Base-by-base conservation (phyloP, 495 filamentous ascomycete genomes). In the Trichocladium antarcticum region DNA sequence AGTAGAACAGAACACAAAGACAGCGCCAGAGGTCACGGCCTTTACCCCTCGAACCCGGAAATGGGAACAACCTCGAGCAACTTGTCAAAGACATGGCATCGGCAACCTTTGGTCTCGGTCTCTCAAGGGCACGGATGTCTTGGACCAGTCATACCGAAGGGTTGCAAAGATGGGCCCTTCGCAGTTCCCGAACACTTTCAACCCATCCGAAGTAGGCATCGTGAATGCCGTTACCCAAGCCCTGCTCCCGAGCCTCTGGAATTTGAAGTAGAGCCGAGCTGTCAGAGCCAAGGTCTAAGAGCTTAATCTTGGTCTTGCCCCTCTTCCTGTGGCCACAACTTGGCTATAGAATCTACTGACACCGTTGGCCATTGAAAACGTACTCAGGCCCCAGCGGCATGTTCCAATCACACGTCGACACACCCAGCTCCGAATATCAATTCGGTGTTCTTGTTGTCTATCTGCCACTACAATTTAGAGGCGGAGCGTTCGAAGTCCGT, bases 391-490 rank as follows among this genome's bases (percentile, higher is more conserved):
- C 79, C 3, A 69, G 65, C 0, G 79, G 75, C 0, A 56, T 63
- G 6, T 79, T 81, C 61, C 61, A 62, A 19, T 49, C 69, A 1
- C 74, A 81, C 54, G 73, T 81, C 27, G 74, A 81, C 47, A 82
- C 77, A 0, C 76, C 77, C 0, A 65, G 72, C 0, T 67, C 64
- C 3, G 34, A 45, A 2, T 50, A 47, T 2, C 74, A 81, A 37
- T 74, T 80, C 45, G 77, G 74, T 6, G 77, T 73, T 0, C 64
- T 82, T 6, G 75, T 81, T 0, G 70, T 80, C 4, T 72, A 67
- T 46, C 56, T 81, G 0, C 78, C 77, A 2, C 57, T 55, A n/a
- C 11, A 45, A 0, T 69, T 74, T 55, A n/a, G 68, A 51, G 75
- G 74, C 45, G 71, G 66, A 8, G 40, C 51, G 15, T 57, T 75